A percentile compares a stretch with the other conserved stretches of the same genome.
Evolutionary conservation across 345 rosid genomes (phyloP).

Genomic region (Odontarrhena argentea): DNA sequence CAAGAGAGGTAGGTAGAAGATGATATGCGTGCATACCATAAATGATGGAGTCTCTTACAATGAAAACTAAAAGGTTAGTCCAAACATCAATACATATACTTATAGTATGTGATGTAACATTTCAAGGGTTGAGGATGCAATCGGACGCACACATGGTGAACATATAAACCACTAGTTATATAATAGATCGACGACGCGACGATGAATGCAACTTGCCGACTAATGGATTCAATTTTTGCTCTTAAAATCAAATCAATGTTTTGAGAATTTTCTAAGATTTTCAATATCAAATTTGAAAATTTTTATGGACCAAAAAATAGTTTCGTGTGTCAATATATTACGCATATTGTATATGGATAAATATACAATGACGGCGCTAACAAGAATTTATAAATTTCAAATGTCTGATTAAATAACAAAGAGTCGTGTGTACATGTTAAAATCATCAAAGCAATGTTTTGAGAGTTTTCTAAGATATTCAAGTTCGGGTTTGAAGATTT

Average conservation of each 20-base stretch:
- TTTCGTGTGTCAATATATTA: too few relatives aligned
- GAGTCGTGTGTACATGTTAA: too few relatives aligned
- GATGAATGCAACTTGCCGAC: constrained; percentile 11
- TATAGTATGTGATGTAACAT: constrained; percentile 13
- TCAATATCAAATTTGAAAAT: too few relatives aligned
- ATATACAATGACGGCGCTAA: too few relatives aligned
- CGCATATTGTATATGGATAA: too few relatives aligned
- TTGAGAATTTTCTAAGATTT: neutral
- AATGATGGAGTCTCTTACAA: neutral
- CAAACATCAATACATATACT: neutral
- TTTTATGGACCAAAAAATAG: too few relatives aligned
- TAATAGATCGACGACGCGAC: neutral
- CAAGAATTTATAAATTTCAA: too few relatives aligned
- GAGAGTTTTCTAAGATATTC: neutral
- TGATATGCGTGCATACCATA: constrained; percentile 10
- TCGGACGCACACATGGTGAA: constrained; percentile 4
- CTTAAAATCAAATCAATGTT: neutral
- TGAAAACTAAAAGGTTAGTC: constrained; percentile 17
- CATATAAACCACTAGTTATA: neutral
- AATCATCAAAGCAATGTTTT: neutral
- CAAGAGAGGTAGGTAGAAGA: constrained; percentile 11
- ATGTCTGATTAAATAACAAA: too few relatives aligned
- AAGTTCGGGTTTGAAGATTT: too few relatives aligned
- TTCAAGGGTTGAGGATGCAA: constrained; percentile 17
- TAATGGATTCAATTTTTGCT: too few relatives aligned